A percentile compares a stretch with the other conserved stretches of the same genome.
Evolutionary conservation across 352 stramenopile genomes (phyloP).

Genomic region (Phytophthora parvispora): DNA sequence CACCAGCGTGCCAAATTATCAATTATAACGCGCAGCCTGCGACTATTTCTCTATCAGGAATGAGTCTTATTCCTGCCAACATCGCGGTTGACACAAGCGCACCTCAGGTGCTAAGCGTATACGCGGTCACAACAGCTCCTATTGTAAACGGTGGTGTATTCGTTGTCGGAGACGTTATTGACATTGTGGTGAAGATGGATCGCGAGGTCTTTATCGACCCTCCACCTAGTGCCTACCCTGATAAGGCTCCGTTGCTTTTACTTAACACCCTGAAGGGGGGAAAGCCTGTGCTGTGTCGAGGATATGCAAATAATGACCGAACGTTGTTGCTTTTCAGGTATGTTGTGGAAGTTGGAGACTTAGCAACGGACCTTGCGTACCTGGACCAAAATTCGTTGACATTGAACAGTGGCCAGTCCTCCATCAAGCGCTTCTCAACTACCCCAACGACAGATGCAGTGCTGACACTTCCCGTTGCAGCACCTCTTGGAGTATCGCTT

Average conservation of each 20-base stretch:
- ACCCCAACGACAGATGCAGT: constrained; percentile 78
- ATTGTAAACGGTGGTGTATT: constrained; percentile 74
- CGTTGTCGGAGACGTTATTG: constrained; percentile 82
- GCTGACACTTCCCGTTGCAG: constrained; percentile 62
- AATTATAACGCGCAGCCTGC: constrained; percentile 75
- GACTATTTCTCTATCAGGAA: constrained; percentile 44
- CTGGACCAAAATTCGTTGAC: constrained; percentile 64
- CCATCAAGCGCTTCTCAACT: constrained; percentile 87
- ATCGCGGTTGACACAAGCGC: constrained; percentile 74
- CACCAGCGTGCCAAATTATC: constrained; percentile 57
- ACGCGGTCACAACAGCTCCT: constrained; percentile 60
- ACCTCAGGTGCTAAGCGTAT: constrained; percentile 69
- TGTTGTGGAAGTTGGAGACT: constrained; percentile 66
- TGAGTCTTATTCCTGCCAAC: constrained; percentile 50
- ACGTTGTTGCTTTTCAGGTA: constrained; percentile 82
- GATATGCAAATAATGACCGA: constrained; percentile 64
- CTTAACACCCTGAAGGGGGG: constrained; percentile 64
- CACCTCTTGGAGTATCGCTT: constrained; percentile 53
- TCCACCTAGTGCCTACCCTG: constrained; percentile 69
- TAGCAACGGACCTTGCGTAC: constrained; percentile 65
- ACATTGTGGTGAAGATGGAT: constrained; percentile 85
- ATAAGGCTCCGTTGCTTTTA: constrained; percentile 78
- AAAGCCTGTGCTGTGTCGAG: constrained; percentile 62
- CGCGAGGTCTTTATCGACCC: constrained; percentile 83
- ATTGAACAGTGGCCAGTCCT: constrained; percentile 79